Base-by-base conservation (phyloP, 2,329 filamentous ascomycete genomes). In the Botryotinia calthae region DNA sequence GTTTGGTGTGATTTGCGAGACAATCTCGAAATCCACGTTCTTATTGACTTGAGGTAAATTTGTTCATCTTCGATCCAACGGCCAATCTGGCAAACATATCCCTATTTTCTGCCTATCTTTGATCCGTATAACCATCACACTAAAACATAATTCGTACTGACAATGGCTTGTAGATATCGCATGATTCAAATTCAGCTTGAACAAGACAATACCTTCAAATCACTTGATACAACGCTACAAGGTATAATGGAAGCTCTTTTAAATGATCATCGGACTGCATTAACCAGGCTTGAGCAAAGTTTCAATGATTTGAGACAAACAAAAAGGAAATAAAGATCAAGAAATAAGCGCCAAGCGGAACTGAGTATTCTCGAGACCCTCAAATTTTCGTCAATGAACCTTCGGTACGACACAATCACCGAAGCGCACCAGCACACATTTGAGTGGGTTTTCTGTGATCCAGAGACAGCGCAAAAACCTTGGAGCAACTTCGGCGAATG, bases 401-500 rank as follows among this genome's bases (percentile, higher is more conserved):
- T 65, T n/a, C 51, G 73, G 20, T 34, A 67, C 18, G 71, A 73
- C 22, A 58, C n/a, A 1, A 68, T 75, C 44, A 9, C 20, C 1
- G 44, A 63, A 28, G 70, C 73, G 6, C 59, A 73, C 34, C 16
- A 61, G 28, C 18, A 61, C 6, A 77, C 75, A 5, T 75, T 75
- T 18, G 22, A 73, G 64, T 77, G 75, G 73, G 70, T 74, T 16
- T 62, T 62, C 25, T 58, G 44, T 7, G 65, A 68, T 56, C 28
- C 48, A 9, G 2, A 54, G 22, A n/a, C 2, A 1, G 31, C 22
- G 14, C 25, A 22, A 1, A 72, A 34, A 14, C 58, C 66, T 9
- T 72, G 68, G 65, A 37, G n/a, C 28, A 37, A 73, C 37, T 76
- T 75, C 48, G 18, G 18, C 6, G 18, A 73, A 16, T 77, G 75